Conservation (phyloP, 2,329 filamentous ascomycete species). For the Monosporascus sp. region DNA sequence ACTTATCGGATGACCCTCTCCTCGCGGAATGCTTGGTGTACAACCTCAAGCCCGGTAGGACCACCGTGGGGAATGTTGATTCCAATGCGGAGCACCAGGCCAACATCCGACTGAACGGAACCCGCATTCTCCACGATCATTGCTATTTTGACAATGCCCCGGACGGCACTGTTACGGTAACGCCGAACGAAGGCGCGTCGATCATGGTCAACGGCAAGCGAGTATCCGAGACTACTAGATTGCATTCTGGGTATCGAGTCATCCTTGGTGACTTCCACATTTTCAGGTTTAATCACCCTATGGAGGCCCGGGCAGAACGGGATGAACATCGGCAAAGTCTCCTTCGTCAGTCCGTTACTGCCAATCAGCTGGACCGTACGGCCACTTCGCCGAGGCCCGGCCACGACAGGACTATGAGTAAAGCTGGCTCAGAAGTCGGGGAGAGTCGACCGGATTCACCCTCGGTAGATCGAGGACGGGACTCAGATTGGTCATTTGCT, state of each 20-base stretch:
- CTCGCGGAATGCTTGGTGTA: constrained; percentile 95
- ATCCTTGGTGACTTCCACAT: constrained; percentile 98
- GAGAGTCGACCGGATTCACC: constrained; percentile 78
- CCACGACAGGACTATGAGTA: constrained; percentile 78
- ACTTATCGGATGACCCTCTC: constrained; percentile 89
- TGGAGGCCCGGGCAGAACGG: constrained; percentile 89
- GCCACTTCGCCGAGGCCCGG: constrained; percentile 57
- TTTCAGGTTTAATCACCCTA: constrained; percentile 95
- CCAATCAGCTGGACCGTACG: constrained; percentile 51
- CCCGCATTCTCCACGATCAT: constrained; percentile 86
- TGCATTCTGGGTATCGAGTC: constrained; percentile 89
- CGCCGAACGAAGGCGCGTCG: constrained; percentile 84
- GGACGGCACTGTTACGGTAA: constrained; percentile 87
- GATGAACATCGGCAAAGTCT: constrained; percentile 82
- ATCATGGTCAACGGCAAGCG: constrained; percentile 97
- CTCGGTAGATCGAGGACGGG: constrained; percentile 63
- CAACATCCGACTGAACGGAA: constrained; percentile 90
- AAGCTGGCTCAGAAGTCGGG: constrained; percentile 71
- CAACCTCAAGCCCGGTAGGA: constrained; percentile 92
- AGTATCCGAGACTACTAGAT: constrained; percentile 75
- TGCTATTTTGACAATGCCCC: constrained; percentile 84
- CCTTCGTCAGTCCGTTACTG: constrained; percentile 73
- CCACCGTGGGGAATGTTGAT: constrained; percentile 91
- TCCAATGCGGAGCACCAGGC: constrained; percentile 68
- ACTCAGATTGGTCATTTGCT: constrained; percentile 93